Base-by-base conservation (phyloP, 805 yeast species). In the Hanseniaspora nectarophila region DNA sequence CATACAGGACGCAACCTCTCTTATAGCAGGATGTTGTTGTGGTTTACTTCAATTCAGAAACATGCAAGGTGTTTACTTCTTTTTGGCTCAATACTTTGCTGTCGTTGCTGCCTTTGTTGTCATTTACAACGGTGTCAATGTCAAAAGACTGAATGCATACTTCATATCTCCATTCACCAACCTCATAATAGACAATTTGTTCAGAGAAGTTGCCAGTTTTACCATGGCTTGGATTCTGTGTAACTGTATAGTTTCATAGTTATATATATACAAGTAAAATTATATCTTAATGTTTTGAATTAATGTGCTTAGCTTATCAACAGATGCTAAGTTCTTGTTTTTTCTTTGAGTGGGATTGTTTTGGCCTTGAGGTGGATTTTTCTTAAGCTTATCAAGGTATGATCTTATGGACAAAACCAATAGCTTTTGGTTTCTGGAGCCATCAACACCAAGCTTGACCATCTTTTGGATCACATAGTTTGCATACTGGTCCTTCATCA, bases 401-500 rank as follows among this genome's bases (percentile, higher is more conserved):
- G 85, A 86, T 67, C 81, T 78, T 56, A 90, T 85, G 59, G 83
- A 82, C 54, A 75, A 70, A 47, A 88, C 86, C 55, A 92, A 73
- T 29, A 78, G 64, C 46, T 73, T 79, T 67, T 85, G 82, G 60
- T 85, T 85, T 33, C 73, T 73, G 43, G 83, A 83, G 5, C 34
- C 34, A 24, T 24, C 24, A 55, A 77, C 78, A 37, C 89, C 76
- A 2, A 84, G 82, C 56, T 86, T 95, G 39, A 92, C 89, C 60
- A 92, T 74, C 65, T 90, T 89, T 67, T 92, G 99, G 47, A 92
- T 87, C 44, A 92, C 99, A 63, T 92, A 92, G 67, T 92, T 92
- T 23, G 97, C 99, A 69, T 83, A 92, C 65, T 92, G 97, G 66
- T 92, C 99, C 64, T 86, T 86, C 87, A 92, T 88, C 97, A 92